Percentiles rank a stretch among this genome's conserved stretches.
Evolutionary conservation across 257 asterid species (phyloP).

Genomic region (Primulina tabacum): DNA sequence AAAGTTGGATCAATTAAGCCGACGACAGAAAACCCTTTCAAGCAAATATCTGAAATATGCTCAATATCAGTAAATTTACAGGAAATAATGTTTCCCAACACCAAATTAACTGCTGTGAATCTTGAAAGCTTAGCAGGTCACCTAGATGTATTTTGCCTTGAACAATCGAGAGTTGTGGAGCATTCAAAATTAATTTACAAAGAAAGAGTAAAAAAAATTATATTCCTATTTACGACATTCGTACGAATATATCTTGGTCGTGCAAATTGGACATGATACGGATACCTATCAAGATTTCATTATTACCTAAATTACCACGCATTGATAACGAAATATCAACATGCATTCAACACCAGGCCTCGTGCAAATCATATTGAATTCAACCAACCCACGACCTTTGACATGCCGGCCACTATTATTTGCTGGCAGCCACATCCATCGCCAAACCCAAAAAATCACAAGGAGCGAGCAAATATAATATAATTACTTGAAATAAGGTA

Average conservation of each 20-base stretch:
- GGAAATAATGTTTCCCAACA: too few relatives aligned
- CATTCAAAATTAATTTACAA: too few relatives aligned
- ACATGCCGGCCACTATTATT: conserved; percentile 32
- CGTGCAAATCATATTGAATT: conserved; percentile 23
- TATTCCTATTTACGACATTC: not conserved
- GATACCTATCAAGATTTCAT: not conserved
- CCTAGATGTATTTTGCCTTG: too few relatives aligned
- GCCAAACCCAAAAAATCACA: not conserved
- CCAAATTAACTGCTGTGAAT: too few relatives aligned
- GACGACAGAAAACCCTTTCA: too few relatives aligned
- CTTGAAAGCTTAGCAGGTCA: too few relatives aligned
- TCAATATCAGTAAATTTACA: too few relatives aligned
- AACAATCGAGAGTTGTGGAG: too few relatives aligned
- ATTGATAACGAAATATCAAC: conserved; percentile 38
- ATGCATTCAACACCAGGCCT: conserved; percentile 21
- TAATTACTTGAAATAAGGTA: too few relatives aligned
- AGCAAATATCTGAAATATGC: too few relatives aligned
- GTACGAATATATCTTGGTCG: not conserved
- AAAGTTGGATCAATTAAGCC: too few relatives aligned
- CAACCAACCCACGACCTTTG: conserved; percentile 16
- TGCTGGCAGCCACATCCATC: conserved; percentile 21
- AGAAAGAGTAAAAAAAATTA: too few relatives aligned
- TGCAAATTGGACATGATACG: not conserved
- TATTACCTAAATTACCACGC: conserved; percentile 27
- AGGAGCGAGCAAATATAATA: not conserved